Evolutionary conservation across 2,329 filamentous ascomycete genomes (phyloP), one percentile per base, ranked within the genome.

Genomic region (Venturia oleaginea): DNA sequence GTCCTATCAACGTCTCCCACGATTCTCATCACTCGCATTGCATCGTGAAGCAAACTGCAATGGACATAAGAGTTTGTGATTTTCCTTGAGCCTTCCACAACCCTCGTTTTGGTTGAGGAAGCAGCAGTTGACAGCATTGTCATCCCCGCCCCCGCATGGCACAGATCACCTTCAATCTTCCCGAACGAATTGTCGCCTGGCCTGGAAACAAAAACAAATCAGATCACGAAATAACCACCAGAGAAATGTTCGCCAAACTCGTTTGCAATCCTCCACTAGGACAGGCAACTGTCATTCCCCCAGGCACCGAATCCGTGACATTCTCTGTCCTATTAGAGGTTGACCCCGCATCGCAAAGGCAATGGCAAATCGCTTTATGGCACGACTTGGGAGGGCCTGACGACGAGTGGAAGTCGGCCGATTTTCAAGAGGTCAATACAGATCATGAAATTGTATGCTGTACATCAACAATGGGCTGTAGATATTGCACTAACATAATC

Each of bases 361-460:
- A 80, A 24, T 94, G 90, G 87, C 83, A 94, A 69, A 83, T 91
- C 38, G 84, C 84, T 19, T 75, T 95, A 8, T 96, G 91, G 90
- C 85, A 90, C 67, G 86, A 88, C 69, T 82, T 83, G 62, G 72
- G 77, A 32, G 79, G 73, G 42, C 80, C 68, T 79, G 82, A 62
- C 1, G 43, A 55, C 42, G 40, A 55, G 34, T 54, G 59, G 59
- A 54, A 61, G 22, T 34, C 37, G 61, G 11, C 37, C 8, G 27
- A 22, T 43, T 63, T 63, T 19, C 30, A 37, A n/a, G 54, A 64
- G 55, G 37, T 4, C 17, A 24, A 27, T 51, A 67, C 69, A 15
- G 68, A 71, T 65, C 62, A 46, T 17, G 68, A 73, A 51, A 66
- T 72, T 17, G 65, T 73, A 62, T 19, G 64, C 48, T 62, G 2